Base-by-base conservation (phyloP, 1,284 basidiomycete species). In the Singerocomus inundabilis region DNA sequence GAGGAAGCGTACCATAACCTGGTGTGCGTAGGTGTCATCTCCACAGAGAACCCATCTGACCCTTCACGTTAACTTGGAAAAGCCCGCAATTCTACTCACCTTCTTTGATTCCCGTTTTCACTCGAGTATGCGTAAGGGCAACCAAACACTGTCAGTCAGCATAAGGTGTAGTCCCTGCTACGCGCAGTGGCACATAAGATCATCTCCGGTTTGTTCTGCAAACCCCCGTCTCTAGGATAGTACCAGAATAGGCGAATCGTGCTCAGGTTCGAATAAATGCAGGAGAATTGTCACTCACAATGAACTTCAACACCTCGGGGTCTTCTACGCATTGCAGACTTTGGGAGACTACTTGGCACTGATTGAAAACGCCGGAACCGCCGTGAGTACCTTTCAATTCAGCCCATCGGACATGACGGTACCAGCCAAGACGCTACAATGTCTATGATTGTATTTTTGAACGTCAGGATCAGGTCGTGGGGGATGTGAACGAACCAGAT, bases 41-140 rank as follows among this genome's bases (percentile, higher is more conserved):
- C 58, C 66, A 5, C 64, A 40, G 2, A 58, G 57, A 2, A 51
- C 52, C 63, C 65, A 70, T 13, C 64, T 52, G 1, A 59, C 21
- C 4, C 4, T 56, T 51, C 11, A 51, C 15, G 0, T 49, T 18
- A 3, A 57, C 48, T 2, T 52, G 33, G 11, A 66, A 47, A 7
- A 32, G 45, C 31, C 63, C n/a, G 61, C 61, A 70, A 12, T 48
- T 38, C 70, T 68, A 70, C 11, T 69, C 60, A 1, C 58, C 53
- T 28, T 57, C 57, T 3, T 33, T 34, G 15, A 57, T 50, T 0
- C 57, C 39, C 7, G 29, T 4, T 41, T 28, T 39, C 18, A 1
- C 29, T 38, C 13, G 38, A 35, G 30, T 21, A n/a, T n/a, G 3
- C 12, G 25, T 25, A 15, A 21, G 37, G 46, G 30, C 4, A n/a